These are phyloP conservation scores for Cyclaneusma minus DNA, from an alignment of 2,329 filamentous ascomycete species.

Conservation along the genomic window DNA sequence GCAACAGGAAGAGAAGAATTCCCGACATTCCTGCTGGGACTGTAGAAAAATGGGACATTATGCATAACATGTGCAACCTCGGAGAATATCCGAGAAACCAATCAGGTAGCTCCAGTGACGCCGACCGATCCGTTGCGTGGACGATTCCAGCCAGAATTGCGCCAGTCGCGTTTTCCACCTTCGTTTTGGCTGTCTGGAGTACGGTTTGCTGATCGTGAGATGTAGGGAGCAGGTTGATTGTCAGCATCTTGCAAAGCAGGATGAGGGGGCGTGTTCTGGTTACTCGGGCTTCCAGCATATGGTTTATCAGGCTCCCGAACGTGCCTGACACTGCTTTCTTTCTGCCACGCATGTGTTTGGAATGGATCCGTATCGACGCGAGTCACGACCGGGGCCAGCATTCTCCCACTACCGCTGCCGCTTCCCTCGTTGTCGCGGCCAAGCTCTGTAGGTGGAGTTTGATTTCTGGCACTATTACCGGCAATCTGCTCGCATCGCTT, in stretches of 20 bases:
- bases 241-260: slow-evolving; percentile 27
- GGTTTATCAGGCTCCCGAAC: slow-evolving; percentile 43
- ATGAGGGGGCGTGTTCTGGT: slow-evolving; percentile 32
- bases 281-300: slow-evolving; percentile 19
- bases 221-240: slow-evolving; percentile 1
- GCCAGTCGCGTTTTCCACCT: slow-evolving; percentile 13
- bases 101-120: slow-evolving; percentile 17
- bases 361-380: slow-evolving; percentile 79
- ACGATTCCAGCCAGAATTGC: slow-evolving; percentile 18
- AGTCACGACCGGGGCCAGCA: slow-evolving; percentile 38
- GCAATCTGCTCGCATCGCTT: slow-evolving; percentile 77
- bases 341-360: slow-evolving; percentile 53
- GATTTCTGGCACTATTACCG: slow-evolving; percentile 34
- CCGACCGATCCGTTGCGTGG: slow-evolving; percentile 18
- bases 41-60: no score
- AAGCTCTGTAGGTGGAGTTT: slow-evolving; percentile 41
- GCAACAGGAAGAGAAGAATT: no score
- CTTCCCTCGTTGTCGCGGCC: slow-evolving; percentile 36
- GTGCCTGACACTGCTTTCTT: slow-evolving; percentile 71
- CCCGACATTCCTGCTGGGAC: no score
- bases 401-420: slow-evolving; percentile 25
- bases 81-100: no score
- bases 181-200: slow-evolving; percentile 17
- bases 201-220: background rate
- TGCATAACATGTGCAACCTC: no score